phyloP scores from a whole-genome alignment of 495 filamentous ascomycete species.

The Tetracladium setigerum region DNA sequence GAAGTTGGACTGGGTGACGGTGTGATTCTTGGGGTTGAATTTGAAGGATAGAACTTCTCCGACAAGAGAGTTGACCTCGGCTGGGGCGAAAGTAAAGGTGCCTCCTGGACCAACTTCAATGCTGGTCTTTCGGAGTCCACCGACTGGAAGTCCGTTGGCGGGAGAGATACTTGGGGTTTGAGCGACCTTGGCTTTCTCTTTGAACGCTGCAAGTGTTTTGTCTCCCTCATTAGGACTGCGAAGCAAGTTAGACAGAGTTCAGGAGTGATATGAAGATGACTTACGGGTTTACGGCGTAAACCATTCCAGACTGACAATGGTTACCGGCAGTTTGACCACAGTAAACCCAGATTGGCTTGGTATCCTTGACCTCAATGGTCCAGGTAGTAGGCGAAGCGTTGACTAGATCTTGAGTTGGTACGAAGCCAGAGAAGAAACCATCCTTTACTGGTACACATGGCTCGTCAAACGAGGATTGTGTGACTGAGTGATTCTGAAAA shows the following conservation, averaged over 20 bases:
- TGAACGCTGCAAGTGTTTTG: slow-evolving; percentile 33
- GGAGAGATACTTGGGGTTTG: slow-evolving; percentile 30
- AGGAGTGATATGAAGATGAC: not conserved
- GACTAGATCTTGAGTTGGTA: slow-evolving; percentile 25
- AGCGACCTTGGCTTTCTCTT: slow-evolving; percentile 25
- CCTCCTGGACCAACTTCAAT: slow-evolving; percentile 19
- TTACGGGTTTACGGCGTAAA: slow-evolving; percentile 19
- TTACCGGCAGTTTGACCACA: slow-evolving; percentile 43
- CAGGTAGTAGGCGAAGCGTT: slow-evolving; percentile 46
- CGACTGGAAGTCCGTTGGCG: slow-evolving; percentile 25
- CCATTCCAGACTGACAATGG: slow-evolving; percentile 65
- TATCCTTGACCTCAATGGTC: slow-evolving; percentile 53
- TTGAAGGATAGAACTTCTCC: slow-evolving; percentile 32
- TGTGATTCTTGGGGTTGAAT: slow-evolving; percentile 35
- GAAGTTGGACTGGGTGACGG: slow-evolving; percentile 34
- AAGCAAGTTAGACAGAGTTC: not conserved
- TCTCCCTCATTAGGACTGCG: slow-evolving; percentile 16
- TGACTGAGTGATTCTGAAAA: slow-evolving; percentile 59
- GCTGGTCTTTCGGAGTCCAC: slow-evolving; percentile 20
- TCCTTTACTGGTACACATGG: slow-evolving; percentile 43
- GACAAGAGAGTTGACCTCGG: slow-evolving; percentile 22
- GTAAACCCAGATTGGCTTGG: slow-evolving; percentile 60
- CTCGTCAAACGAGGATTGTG: slow-evolving; percentile 56
- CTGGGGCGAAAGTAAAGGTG: slow-evolving; percentile 29
- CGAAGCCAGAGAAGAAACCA: slow-evolving; percentile 36